Conservation (phyloP, 306 rosid species). For the Canavalia gladiata region DNA sequence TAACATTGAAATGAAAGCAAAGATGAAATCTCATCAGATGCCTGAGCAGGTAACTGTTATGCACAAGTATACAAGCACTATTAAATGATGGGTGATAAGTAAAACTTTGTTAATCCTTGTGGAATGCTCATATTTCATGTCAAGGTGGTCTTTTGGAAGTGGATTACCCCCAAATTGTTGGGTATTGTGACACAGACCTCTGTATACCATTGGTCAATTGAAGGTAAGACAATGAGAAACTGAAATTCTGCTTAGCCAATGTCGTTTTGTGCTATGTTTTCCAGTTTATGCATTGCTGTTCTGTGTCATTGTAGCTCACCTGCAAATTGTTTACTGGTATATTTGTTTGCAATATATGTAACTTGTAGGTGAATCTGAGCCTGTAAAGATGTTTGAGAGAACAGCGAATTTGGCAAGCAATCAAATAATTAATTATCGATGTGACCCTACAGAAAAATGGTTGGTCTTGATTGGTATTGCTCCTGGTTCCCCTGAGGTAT, state of each 20-base stretch:
- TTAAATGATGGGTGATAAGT: constrained; percentile 15
- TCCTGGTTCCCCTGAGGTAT: constrained; percentile 98
- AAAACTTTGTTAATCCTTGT: constrained; percentile 37
- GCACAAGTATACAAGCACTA: constrained; percentile 9
- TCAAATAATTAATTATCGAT: constrained; percentile 97
- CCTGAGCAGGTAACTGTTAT: constrained; percentile 87
- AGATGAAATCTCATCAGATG: constrained; percentile 93
- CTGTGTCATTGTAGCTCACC: constrained; percentile 26
- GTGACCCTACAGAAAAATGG: constrained; percentile 98
- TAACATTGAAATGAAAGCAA: constrained; percentile 95
- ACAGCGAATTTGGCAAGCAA: constrained; percentile 93
- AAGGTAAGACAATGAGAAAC: constrained; percentile 66
- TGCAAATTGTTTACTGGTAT: constrained; percentile 44
- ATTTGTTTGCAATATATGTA: constrained; percentile 43
- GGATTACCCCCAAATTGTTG: constrained; percentile 92
- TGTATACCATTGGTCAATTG: constrained; percentile 98
- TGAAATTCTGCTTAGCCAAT: constrained; percentile 36
- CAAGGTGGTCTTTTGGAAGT: constrained; percentile 97
- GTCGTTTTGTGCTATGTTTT: constrained; percentile 22
- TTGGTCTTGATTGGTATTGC: constrained; percentile 99
- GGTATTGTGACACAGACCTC: constrained; percentile 94
- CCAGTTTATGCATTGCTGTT: constrained; percentile 38
- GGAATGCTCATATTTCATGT: constrained; percentile 37
- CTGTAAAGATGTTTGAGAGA: constrained; percentile 93
- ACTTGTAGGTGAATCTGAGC: constrained; percentile 90